Conservation (phyloP, 768 basidiomycete genomes). For the Wakefieldia striispora region DNA sequence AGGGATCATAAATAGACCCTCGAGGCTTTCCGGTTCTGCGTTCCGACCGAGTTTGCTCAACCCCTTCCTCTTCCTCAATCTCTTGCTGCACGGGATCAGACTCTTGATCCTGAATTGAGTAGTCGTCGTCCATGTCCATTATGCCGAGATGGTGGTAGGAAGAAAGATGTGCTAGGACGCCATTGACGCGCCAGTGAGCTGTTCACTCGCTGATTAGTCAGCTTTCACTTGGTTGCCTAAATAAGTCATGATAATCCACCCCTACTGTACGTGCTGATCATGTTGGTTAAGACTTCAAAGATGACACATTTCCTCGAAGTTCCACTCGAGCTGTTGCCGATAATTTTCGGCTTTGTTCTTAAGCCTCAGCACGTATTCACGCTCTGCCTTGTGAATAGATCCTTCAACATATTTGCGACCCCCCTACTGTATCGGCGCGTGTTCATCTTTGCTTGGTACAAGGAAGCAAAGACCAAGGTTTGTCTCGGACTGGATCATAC, state of each 20-base stretch:
- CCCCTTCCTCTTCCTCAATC: constrained; percentile 42
- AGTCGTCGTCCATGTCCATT: constrained; percentile 37
- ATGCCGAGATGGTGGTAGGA: constrained; percentile 24
- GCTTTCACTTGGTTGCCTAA: too few species aligned
- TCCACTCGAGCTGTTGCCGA: constrained; percentile 63
- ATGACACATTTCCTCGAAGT: constrained; percentile 54
- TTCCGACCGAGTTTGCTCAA: constrained; percentile 21
- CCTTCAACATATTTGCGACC: constrained; percentile 51
- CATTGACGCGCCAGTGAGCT: too few species aligned
- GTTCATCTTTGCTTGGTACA: constrained; percentile 71
- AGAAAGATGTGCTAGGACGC: constrained; percentile 3
- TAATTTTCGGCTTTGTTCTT: constrained; percentile 49
- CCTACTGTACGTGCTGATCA: too few species aligned
- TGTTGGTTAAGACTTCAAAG: not conserved
- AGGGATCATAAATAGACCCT: constrained; percentile 34
- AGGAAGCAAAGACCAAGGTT: constrained; percentile 60
- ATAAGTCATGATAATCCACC: too few species aligned
- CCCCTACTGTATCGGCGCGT: constrained; percentile 56
- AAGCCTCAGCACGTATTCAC: constrained; percentile 51
- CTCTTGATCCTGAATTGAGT: constrained; percentile 26
- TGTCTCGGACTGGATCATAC: constrained; percentile 1
- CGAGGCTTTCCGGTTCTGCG: constrained; percentile 24
- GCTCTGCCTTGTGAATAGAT: constrained; percentile 55
- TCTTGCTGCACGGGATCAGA: constrained; percentile 29
- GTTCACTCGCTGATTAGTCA: constrained; percentile 22